These are phyloP conservation scores for Monilinia laxa DNA, from an alignment of 2,329 filamentous ascomycete species.

Conservation along the genomic window DNA sequence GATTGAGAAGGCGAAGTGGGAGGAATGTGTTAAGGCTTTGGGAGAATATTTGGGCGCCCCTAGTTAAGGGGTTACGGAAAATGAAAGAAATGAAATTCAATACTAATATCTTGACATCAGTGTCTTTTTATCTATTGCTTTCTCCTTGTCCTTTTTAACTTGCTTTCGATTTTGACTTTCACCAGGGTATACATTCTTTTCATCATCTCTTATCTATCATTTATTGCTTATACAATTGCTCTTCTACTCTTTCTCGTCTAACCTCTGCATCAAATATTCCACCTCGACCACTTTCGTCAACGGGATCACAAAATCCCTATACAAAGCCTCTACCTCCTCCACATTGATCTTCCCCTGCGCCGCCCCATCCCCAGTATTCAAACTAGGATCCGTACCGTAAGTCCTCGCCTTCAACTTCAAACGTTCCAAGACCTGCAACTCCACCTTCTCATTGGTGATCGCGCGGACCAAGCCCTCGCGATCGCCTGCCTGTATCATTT, in stretches of 20 bases:
- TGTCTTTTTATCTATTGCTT: neutral
- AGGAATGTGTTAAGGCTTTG: conserved; percentile 72
- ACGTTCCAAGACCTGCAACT: conserved; percentile 86
- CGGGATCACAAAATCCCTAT: conserved; percentile 90
- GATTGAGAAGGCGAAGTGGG: conserved; percentile 77
- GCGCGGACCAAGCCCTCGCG: conserved; percentile 79
- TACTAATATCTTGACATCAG: neutral
- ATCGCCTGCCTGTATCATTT: conserved; percentile 78
- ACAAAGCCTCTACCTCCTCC: conserved; percentile 87
- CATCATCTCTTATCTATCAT: neutral
- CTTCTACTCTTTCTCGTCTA: conserved; percentile 48
- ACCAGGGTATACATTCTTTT: neutral
- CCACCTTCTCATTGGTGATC: conserved; percentile 86
- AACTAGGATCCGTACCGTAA: conserved; percentile 86
- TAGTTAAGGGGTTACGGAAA: conserved; percentile 26
- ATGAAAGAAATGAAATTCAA: conserved; percentile 25
- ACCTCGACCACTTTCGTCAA: conserved; percentile 98
- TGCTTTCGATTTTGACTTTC: too few species aligned
- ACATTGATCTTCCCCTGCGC: conserved; percentile 81
- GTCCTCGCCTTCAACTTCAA: conserved; percentile 86
- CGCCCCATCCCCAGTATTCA: conserved; percentile 42
- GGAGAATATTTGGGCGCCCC: conserved; percentile 67
- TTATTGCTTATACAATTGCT: neutral
- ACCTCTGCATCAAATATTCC: conserved; percentile 93
- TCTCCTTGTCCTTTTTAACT: too few species aligned